Evolutionary conservation across 441 rosid species (phyloP).

Genomic region (Jatropha multifida): DNA sequence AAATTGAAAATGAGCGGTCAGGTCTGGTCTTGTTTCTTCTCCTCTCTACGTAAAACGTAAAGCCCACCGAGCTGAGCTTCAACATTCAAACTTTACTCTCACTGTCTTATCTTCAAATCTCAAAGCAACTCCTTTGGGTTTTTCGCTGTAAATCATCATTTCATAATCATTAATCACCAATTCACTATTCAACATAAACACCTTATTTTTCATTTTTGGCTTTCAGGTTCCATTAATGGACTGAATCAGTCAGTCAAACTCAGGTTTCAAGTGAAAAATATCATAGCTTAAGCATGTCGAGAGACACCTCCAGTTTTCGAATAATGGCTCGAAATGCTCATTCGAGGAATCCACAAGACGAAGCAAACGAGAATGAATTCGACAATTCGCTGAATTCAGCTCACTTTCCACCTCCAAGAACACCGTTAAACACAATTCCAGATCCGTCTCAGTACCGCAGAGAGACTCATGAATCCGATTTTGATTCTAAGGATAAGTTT

Average conservation of each 20-base stretch:
- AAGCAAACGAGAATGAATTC: conserved; percentile 69
- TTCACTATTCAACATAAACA: too few species aligned
- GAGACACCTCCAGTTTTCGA: conserved; percentile 35
- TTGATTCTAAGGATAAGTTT: conserved; percentile 38
- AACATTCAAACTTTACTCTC: conserved; percentile 14
- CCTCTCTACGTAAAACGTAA: too few species aligned
- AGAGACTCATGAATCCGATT: conserved; percentile 34
- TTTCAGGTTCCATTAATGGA: neutral
- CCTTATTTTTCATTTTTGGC: neutral
- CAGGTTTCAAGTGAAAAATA: too few species aligned
- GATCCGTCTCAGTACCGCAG: conserved; percentile 69
- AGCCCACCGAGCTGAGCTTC: neutral
- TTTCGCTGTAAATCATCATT: neutral
- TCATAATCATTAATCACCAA: neutral
- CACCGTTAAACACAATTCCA: conserved; percentile 75
- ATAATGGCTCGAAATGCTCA: conserved; percentile 28
- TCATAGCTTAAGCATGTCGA: conserved; percentile 30
- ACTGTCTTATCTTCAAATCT: neutral
- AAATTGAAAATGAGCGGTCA: conserved; percentile 33
- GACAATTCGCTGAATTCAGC: conserved; percentile 33
- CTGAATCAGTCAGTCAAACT: neutral
- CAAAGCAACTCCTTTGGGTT: neutral
- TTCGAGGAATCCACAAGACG: conserved; percentile 38
- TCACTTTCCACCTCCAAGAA: conserved; percentile 63
- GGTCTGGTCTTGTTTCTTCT: neutral